These are phyloP conservation scores for Celoporthe dispersa DNA, from an alignment of 2,329 filamentous ascomycete species.

Conservation along the genomic window DNA sequence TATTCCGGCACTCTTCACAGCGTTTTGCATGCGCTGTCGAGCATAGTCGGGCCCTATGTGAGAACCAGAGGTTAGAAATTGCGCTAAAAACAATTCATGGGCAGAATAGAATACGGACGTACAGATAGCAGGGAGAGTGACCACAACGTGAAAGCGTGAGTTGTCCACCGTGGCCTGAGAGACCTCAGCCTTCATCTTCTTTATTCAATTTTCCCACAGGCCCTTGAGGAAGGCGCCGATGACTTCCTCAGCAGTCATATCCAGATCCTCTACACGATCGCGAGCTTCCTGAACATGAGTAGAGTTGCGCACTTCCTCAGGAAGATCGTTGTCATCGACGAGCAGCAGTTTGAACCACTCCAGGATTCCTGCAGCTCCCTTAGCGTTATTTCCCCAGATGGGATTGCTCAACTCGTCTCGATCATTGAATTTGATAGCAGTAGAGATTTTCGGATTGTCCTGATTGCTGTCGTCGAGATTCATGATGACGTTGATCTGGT, in stretches of 20 bases:
- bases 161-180: conserved; percentile 33
- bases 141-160: conserved; percentile 42
- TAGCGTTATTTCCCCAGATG: conserved; percentile 40
- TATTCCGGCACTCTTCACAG: conserved; percentile 43
- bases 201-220: conserved; percentile 40
- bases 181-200: conserved; percentile 35
- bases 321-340: conserved; percentile 39
- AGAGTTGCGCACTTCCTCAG: conserved; percentile 32
- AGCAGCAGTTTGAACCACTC: conserved; percentile 50
- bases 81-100: background rate
- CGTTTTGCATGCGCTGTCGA: conserved; percentile 42
- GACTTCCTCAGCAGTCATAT: background rate
- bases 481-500: conserved; percentile 39
- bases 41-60: conserved; percentile 41
- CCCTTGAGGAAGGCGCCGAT: conserved; percentile 37
- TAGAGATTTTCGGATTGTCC: conserved; percentile 41
- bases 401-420: background rate
- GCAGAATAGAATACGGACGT: background rate
- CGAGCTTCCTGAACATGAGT: conserved; percentile 31
- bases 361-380: conserved; percentile 34
- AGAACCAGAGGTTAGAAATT: background rate
- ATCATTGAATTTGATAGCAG: conserved; percentile 33
- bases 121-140: conserved; percentile 53
- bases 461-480: conserved; percentile 36
- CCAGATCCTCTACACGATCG: background rate